Conservation (phyloP, 192 early-diverging fungal genomes). For the Entomortierella lignicola region DNA sequence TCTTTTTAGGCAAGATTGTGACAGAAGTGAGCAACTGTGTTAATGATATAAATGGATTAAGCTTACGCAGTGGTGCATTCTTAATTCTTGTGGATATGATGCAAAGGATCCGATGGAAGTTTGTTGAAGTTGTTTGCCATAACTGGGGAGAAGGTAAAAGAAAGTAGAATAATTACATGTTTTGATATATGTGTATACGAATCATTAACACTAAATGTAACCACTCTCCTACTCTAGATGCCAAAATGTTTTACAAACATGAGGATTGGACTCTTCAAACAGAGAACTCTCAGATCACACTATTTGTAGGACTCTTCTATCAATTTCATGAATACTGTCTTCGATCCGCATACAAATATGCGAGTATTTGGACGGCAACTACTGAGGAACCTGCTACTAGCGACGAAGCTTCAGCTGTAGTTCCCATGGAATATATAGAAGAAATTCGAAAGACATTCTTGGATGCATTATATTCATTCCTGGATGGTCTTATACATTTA, state of each 20-base stretch:
- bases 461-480: slow-evolving; percentile 76
- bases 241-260: slow-evolving; percentile 73
- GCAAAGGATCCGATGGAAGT: slow-evolving; percentile 76
- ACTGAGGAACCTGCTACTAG: slow-evolving; percentile 41
- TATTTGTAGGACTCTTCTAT: slow-evolving; percentile 73
- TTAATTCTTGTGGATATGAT: slow-evolving; percentile 75
- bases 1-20: slow-evolving; percentile 82
- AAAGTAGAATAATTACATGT: not conserved
- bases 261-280: slow-evolving; percentile 79
- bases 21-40: slow-evolving; percentile 81
- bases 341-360: slow-evolving; percentile 70
- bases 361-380: slow-evolving; percentile 58
- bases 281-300: slow-evolving; percentile 71
- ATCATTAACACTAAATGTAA: slow-evolving; percentile 81
- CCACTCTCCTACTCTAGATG: slow-evolving; percentile 77
- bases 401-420: slow-evolving; percentile 51
- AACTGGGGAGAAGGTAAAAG: slow-evolving; percentile 79
- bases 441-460: slow-evolving; percentile 73
- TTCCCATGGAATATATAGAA: slow-evolving; percentile 64
- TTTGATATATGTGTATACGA: slow-evolving; percentile 71
- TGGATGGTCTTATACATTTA: slow-evolving; percentile 85
- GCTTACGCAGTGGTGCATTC: slow-evolving; percentile 79
- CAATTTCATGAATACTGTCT: slow-evolving; percentile 75
- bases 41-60: slow-evolving; percentile 80
- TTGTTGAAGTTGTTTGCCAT: slow-evolving; percentile 80